phyloP scores from a whole-genome alignment of 2,329 filamentous ascomycete genomes.

The Talaromyces albobiverticillius region DNA sequence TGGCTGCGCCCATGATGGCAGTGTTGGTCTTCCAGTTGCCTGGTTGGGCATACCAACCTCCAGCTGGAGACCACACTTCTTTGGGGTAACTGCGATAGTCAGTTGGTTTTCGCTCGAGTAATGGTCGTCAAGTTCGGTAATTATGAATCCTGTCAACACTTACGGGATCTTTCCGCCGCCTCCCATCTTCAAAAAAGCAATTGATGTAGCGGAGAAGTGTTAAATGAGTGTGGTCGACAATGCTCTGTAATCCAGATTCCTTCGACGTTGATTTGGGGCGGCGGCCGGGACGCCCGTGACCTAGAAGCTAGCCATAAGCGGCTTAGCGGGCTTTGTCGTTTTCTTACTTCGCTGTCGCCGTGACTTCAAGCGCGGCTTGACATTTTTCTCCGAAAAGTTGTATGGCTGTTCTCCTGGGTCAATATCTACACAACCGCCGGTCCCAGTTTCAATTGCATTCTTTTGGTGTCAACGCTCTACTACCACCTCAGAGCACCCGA shows the following conservation, averaged over 20 bases:
- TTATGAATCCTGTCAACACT: conserved; percentile 23
- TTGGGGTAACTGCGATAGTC: conserved; percentile 73
- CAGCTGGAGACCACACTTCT: conserved; percentile 98
- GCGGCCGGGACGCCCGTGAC: conserved; percentile 23
- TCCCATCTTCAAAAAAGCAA: conserved; percentile 52
- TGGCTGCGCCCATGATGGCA: conserved; percentile 65
- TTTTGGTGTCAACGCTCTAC: conserved; percentile 16
- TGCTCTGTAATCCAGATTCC: conserved; percentile 9
- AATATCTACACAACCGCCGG: conserved; percentile 9
- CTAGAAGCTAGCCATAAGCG: conserved; percentile 16
- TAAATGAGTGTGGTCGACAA: not conserved
- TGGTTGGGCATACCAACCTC: conserved; percentile 96
- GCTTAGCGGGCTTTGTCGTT: conserved; percentile 26
- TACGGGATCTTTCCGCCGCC: conserved; percentile 77
- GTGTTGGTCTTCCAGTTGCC: conserved; percentile 96
- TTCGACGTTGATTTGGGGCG: conserved; percentile 13
- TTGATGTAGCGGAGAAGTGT: conserved; percentile 16
- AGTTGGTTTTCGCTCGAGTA: conserved; percentile 21
- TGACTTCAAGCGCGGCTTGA: conserved; percentile 38
- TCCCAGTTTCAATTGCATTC: conserved; percentile 19
- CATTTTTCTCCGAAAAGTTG: conserved; percentile 33
- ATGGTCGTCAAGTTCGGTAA: not conserved
- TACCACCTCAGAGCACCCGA: conserved; percentile 30
- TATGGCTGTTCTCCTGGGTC: not conserved
- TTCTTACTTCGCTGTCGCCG: conserved; percentile 33